Conservation (phyloP, 495 filamentous ascomycete species). For the Daldinia grandis region DNA sequence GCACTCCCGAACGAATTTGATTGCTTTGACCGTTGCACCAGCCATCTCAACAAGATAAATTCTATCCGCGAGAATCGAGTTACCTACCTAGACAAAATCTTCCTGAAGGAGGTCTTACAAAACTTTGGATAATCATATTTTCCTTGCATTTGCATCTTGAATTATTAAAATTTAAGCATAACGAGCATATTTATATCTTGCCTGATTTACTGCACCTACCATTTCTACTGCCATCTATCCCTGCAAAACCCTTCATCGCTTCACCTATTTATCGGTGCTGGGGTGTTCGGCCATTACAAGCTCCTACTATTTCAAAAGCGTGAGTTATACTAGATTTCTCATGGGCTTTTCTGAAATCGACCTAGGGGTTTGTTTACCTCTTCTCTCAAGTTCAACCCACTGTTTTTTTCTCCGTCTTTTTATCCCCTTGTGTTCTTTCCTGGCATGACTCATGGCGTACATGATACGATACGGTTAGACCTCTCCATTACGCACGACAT, state of each 20-base stretch:
- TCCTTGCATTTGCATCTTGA: constrained; percentile 31
- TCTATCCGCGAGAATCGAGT: constrained; percentile 13
- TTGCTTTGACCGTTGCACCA: constrained; percentile 4
- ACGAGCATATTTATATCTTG: constrained; percentile 25
- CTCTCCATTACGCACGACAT: constrained; percentile 31
- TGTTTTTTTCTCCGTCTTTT: constrained; percentile 7
- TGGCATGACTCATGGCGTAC: constrained; percentile 39
- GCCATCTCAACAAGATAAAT: constrained; percentile 1
- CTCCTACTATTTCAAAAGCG: constrained; percentile 15
- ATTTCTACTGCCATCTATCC: constrained; percentile 14
- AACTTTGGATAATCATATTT: constrained; percentile 28
- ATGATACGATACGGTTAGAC: constrained; percentile 39
- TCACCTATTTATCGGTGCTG: constrained; percentile 14
- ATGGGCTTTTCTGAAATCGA: constrained; percentile 4
- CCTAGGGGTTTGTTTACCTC: not conserved
- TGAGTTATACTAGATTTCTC: constrained; percentile 8
- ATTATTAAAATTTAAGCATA: constrained; percentile 40
- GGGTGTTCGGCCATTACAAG: constrained; percentile 9
- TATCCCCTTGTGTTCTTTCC: constrained; percentile 19
- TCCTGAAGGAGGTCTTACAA: constrained; percentile 9
- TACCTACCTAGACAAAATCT: constrained; percentile 14
- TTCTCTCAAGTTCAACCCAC: not conserved
- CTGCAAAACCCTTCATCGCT: constrained; percentile 12
- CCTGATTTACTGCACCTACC: constrained; percentile 22
- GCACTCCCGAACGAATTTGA: not conserved